Evolutionary conservation across 495 filamentous ascomycete species (phyloP).

Genomic region (Talaromyces liani): DNA sequence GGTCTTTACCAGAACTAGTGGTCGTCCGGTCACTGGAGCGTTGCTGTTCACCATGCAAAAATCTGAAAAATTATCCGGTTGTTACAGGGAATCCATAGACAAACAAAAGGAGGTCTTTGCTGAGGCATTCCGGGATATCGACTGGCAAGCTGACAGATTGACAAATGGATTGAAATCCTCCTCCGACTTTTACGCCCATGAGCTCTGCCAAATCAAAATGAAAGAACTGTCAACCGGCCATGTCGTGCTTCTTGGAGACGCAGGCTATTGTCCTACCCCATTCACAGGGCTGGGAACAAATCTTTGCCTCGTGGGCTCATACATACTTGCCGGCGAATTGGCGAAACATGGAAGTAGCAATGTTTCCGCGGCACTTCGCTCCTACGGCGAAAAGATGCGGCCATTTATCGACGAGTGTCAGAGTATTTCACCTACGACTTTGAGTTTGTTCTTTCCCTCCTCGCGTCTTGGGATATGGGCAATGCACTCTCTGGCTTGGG

Average conservation of each 20-base stretch:
- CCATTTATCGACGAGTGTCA: not conserved
- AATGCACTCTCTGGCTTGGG: not conserved
- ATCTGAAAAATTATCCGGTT: constrained; percentile 17
- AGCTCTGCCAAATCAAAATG: constrained; percentile 30
- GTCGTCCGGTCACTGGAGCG: constrained; percentile 25
- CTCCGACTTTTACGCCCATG: constrained; percentile 43
- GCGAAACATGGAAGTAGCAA: constrained; percentile 12
- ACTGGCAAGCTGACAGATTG: constrained; percentile 35
- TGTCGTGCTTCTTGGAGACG: constrained; percentile 48
- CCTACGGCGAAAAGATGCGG: not conserved
- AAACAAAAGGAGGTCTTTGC: constrained; percentile 30
- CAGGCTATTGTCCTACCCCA: constrained; percentile 42
- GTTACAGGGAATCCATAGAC: constrained; percentile 9
- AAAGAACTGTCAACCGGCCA: constrained; percentile 36
- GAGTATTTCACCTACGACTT: not conserved
- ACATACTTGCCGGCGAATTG: constrained; percentile 47
- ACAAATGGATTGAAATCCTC: constrained; percentile 28
- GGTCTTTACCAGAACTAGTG: constrained; percentile 32
- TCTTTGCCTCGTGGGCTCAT: constrained; percentile 38
- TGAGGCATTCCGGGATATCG: constrained; percentile 32
- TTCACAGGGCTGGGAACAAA: constrained; percentile 45
- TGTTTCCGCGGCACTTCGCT: not conserved
- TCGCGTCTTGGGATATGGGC: not conserved
- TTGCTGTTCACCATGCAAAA: constrained; percentile 23
- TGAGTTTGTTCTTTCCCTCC: not conserved